Evolutionary conservation across 1,139 yeast species (phyloP).

Genomic region (Sugiyamaella pinicola): DNA sequence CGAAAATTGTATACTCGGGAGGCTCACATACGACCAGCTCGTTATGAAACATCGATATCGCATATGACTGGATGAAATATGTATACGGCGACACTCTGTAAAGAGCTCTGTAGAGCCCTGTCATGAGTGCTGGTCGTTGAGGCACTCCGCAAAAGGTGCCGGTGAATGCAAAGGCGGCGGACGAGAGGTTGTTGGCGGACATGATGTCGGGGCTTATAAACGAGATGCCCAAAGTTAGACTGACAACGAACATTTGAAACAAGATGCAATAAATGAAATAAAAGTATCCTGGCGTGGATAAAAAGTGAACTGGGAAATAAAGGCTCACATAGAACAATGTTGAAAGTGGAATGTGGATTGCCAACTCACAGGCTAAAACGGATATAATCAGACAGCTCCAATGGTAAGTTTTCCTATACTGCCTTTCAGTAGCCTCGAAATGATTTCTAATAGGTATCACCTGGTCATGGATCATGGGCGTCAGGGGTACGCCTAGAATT

Average conservation of each 20-base stretch:
- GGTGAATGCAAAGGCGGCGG: conserved; percentile 51
- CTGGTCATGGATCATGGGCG: conserved; percentile 56
- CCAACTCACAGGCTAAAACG: conserved; percentile 47
- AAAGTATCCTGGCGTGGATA: conserved; percentile 48
- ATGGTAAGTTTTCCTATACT: conserved; percentile 60
- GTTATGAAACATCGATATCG: conserved; percentile 50
- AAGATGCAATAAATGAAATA: conserved; percentile 48
- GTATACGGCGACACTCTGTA: conserved; percentile 59
- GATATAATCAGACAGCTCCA: conserved; percentile 52
- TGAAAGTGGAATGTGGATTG: conserved; percentile 43
- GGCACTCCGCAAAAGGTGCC: conserved; percentile 62
- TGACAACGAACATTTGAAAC: conserved; percentile 50
- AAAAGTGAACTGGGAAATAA: conserved; percentile 49
- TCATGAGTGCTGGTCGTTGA: conserved; percentile 51
- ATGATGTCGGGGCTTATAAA: conserved; percentile 51
- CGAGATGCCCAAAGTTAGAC: conserved; percentile 52
- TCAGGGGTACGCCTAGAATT: conserved; percentile 54
- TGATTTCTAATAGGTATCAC: conserved; percentile 51
- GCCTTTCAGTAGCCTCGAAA: conserved; percentile 62
- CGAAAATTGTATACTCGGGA: conserved; percentile 51
- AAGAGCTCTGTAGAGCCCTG: conserved; percentile 63
- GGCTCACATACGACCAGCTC: conserved; percentile 49
- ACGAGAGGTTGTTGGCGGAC: conserved; percentile 51
- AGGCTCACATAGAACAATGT: conserved; percentile 39
- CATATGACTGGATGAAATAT: conserved; percentile 53